Base-by-base conservation (phyloP, 202 grass and related monocot species). In the Schoenoplectus triqueter region DNA sequence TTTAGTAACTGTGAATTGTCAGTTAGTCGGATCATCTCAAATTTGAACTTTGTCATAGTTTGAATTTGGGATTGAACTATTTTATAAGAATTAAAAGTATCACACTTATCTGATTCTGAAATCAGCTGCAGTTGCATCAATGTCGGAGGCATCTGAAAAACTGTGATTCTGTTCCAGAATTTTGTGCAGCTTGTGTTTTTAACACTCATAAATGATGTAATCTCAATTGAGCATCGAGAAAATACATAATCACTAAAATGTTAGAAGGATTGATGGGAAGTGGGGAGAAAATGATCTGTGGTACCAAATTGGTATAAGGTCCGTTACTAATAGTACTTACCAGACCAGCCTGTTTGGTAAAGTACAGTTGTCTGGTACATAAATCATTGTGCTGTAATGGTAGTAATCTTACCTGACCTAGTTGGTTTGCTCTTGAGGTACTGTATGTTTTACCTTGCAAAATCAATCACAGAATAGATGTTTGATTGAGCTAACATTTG, bases 1-100 rank as follows among this genome's bases (percentile, higher is more conserved):
- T 77, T n/a, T 9, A 2, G 73, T 77, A 57, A 77, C 11, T 57
- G 57, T 42, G 10, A 76, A 10, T 48, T 72, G 17, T 31, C 20
- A 56, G 56, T 15, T 56, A 56, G 52, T 8, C 22, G n/a, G 22
- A 77, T 77, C 73, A 77, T 57, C 73, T 77, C 21, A 77, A 41
- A 59, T 57, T 55, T 41, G 50, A 11, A 51, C 70, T 21, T 20
- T 5, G 7, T 51, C 31, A 40, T 9, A 41, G 65, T 68, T 73
- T 11, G 8, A 21, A 73, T 50, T 11, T 50, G 70, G 50, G 50
- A 77, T 77, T 10, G 19, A 55, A 56, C 44, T 41, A 40, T 41
- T 41, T 57, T 57, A 59, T 77, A 57, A 57, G 13, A 59, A 57
- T 17, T 6, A 57, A 77, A 41, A 41, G 22, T 8, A 39, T 77